phyloP scores from a whole-genome alignment of 306 rosid species.

The Phaseolus lunatus region DNA sequence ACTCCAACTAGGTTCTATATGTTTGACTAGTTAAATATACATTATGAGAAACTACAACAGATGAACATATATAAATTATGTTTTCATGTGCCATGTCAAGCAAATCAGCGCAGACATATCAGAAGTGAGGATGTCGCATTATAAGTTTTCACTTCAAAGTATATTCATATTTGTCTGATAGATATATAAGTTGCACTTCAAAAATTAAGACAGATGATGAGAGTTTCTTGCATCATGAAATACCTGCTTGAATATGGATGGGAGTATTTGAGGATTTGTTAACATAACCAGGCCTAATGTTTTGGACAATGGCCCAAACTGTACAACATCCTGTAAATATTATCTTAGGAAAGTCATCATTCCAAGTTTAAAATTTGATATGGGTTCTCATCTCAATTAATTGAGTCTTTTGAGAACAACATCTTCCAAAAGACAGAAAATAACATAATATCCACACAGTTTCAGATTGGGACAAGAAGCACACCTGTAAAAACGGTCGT shows the following conservation, averaged over 20 bases:
- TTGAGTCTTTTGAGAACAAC: slow-evolving; percentile 24
- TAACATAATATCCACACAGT: slow-evolving; percentile 5
- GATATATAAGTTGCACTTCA: too few species aligned
- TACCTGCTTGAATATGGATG: slow-evolving; percentile 94
- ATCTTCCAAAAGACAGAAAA: slow-evolving; percentile 10
- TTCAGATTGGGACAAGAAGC: slow-evolving; percentile 18
- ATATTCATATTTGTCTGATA: neutral
- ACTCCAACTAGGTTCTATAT: slow-evolving; percentile 5
- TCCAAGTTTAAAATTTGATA: slow-evolving; percentile 9
- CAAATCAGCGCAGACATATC: neutral
- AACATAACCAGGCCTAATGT: slow-evolving; percentile 91
- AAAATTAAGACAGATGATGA: too few species aligned
- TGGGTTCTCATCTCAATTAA: slow-evolving; percentile 28
- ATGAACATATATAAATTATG: neutral
- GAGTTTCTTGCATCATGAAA: slow-evolving; percentile 4
- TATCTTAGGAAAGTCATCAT: slow-evolving; percentile 24
- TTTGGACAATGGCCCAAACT: slow-evolving; percentile 90
- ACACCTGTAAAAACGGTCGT: slow-evolving; percentile 92
- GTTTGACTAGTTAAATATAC: neutral
- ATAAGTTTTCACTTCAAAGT: too few species aligned
- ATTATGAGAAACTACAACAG: neutral
- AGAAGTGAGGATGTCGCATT: neutral
- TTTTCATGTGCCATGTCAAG: neutral
- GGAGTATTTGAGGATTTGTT: slow-evolving; percentile 83
- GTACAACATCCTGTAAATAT: slow-evolving; percentile 85